These are phyloP conservation scores for Coniochaeta sp. DNA, from an alignment of 2,329 filamentous ascomycete species.

Conservation along the genomic window DNA sequence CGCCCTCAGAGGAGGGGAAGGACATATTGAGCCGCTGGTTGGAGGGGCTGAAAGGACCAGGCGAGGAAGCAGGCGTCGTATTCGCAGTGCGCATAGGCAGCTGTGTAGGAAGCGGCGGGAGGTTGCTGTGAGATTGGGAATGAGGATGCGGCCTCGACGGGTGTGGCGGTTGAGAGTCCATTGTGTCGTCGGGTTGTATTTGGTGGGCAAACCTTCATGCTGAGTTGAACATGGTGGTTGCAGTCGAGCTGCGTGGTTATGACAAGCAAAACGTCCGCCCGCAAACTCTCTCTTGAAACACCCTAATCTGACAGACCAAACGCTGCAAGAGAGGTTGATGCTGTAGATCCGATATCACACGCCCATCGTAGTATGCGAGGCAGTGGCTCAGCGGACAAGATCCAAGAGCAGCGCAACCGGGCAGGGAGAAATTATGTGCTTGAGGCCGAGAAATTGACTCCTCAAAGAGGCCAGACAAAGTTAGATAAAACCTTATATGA, in stretches of 20 bases:
- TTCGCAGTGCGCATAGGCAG: constrained; percentile 39
- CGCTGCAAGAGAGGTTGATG: background rate
- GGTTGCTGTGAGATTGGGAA: constrained; percentile 25
- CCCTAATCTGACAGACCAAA: background rate
- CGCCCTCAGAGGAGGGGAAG: constrained; percentile 40
- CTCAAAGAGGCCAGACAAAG: background rate
- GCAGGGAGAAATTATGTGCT: background rate
- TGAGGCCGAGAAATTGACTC: background rate
- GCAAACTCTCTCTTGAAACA: background rate
- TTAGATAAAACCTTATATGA: background rate
- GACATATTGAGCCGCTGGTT: constrained; percentile 32
- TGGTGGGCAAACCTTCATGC: background rate
- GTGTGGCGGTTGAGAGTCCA: constrained; percentile 20
- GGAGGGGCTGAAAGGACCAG: constrained; percentile 52
- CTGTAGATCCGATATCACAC: background rate
- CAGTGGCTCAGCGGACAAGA: background rate
- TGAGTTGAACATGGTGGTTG: background rate
- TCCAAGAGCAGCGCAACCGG: background rate
- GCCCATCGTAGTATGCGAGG: background rate
- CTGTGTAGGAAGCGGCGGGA: constrained; percentile 26
- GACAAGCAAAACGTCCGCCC: background rate
- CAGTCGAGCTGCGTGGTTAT: background rate
- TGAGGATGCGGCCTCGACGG: constrained; percentile 21
- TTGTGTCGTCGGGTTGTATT: constrained; percentile 6
- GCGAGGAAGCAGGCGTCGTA: constrained; percentile 53